Evolutionary conservation across 2,329 filamentous ascomycete genomes (phyloP).

Genomic region (Neurospora sp.): DNA sequence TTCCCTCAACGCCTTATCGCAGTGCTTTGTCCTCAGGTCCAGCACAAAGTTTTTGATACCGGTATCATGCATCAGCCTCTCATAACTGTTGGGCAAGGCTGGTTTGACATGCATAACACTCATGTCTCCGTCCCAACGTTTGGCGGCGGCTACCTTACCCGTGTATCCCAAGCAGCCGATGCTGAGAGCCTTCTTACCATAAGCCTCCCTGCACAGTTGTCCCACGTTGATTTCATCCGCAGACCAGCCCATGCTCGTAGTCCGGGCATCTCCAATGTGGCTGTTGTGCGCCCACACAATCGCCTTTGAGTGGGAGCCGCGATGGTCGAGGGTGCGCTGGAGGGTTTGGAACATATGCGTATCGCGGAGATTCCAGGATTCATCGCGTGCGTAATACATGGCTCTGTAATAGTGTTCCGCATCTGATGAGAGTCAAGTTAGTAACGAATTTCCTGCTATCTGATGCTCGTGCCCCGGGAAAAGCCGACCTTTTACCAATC

Average conservation of each 20-base stretch:
- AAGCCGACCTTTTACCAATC: constrained; percentile 27
- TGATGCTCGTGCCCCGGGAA: not conserved
- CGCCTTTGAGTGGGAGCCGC: constrained; percentile 29
- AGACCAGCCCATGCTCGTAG: constrained; percentile 35
- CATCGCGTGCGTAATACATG: constrained; percentile 39
- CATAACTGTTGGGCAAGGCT: constrained; percentile 36
- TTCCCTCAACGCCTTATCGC: constrained; percentile 25
- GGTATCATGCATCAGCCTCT: constrained; percentile 36
- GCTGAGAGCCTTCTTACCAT: constrained; percentile 19
- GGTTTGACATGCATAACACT: constrained; percentile 36
- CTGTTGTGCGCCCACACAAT: constrained; percentile 45
- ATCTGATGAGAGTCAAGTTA: constrained; percentile 19
- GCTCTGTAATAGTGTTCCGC: constrained; percentile 41
- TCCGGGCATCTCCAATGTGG: constrained; percentile 43
- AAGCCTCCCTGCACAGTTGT: constrained; percentile 38
- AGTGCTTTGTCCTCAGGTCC: constrained; percentile 30
- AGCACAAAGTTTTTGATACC: constrained; percentile 34
- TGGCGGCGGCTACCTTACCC: constrained; percentile 41
- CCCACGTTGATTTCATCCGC: constrained; percentile 40
- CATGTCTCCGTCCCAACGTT: constrained; percentile 41
- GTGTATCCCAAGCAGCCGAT: constrained; percentile 37
- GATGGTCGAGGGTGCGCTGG: constrained; percentile 30
- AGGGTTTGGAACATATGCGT: constrained; percentile 42
- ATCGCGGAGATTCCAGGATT: constrained; percentile 41
- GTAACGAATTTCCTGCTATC: too few species aligned